Base-by-base conservation (phyloP, 306 rosid species). In the Phaseolus lunatus region DNA sequence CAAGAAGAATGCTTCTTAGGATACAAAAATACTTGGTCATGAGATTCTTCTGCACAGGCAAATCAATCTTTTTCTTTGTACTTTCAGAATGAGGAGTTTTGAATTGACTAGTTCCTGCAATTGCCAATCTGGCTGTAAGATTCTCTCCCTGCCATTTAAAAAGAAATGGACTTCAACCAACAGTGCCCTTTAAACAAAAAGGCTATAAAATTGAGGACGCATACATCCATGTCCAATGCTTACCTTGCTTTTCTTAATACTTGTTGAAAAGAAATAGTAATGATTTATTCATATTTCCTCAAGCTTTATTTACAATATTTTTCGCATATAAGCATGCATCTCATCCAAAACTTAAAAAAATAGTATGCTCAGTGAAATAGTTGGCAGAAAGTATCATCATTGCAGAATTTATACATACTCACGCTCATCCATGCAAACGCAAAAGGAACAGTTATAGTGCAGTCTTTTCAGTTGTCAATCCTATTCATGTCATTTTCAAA, bases 21-120 rank as follows among this genome's bases (percentile, higher is more conserved):
- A 95, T 90, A 95, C 97, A 92, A 80, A 90, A 92, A 81, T 95
- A 92, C 78, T 89, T 90, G 1, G 99, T 89, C 70, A 92, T 88
- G 74, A 88, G 88, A 85, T 92, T 95, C 87, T 92, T 95, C 89
- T 92, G 97, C 83, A 95, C 88, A 0, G 96, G 99, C 64, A 92
- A 84, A 80, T 92, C 97, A 79, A 89, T 81, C 87, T 67, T 91
- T 85, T 86, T 92, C 88, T 89, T 89, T 27, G 23, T 56, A 56
- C 74, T 82, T 75, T 84, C 97, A 72, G 89, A 78, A 77, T 85
- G 81, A 43, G 79, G 47, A 27, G 78, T 81, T 82, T 88, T 86
- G 47, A 79, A 49, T 75, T 75, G 87, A 78, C 67, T 82, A 72
- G 83, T 81, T 73, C 61, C 82, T 50, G 45, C 79, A 62, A 47